A percentile compares a stretch with the other conserved stretches of the same genome.
Evolutionary conservation across 768 basidiomycete species (phyloP).

Genomic region (Xanthoconium purpureum): DNA sequence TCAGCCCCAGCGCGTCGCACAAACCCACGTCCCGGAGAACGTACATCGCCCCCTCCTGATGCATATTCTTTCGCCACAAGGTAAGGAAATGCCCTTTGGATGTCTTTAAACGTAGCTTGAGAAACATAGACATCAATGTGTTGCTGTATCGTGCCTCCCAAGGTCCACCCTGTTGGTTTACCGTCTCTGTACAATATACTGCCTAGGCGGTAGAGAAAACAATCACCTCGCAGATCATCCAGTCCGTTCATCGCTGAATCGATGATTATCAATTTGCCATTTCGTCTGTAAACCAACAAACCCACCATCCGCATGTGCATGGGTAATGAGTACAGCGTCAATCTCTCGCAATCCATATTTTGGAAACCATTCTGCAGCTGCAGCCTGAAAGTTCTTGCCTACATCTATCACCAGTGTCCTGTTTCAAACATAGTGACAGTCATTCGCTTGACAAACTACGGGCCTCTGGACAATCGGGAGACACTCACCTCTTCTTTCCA

Average conservation of each 20-base stretch:
- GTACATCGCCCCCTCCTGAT: constrained; percentile 76
- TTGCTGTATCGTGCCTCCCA: constrained; percentile 58
- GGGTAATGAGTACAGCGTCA: constrained; percentile 78
- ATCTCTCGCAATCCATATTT: constrained; percentile 70
- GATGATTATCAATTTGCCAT: background rate
- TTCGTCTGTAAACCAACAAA: background rate
- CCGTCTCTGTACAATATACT: background rate
- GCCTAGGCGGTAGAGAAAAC: background rate
- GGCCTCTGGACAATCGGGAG: background rate
- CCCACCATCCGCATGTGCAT: constrained; percentile 80
- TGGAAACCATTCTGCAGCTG: constrained; percentile 58
- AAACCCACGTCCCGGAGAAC: constrained; percentile 14
- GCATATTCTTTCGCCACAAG: constrained; percentile 72
- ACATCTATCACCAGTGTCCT: constrained; percentile 83
- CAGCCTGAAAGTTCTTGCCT: constrained; percentile 76
- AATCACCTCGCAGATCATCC: constrained; percentile 79
- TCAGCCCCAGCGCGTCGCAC: background rate
- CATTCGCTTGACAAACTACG: constrained; percentile 2
- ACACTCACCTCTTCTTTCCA: constrained; percentile 47
- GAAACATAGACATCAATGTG: constrained; percentile 77
- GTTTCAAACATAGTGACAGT: background rate
- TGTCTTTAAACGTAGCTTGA: constrained; percentile 58
- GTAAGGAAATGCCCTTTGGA: constrained; percentile 77
- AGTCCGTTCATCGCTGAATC: constrained; percentile 79
- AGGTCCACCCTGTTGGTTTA: constrained; percentile 62